phyloP scores from a whole-genome alignment of 2,329 filamentous ascomycete species.

The Ophiostoma piceae region DNA sequence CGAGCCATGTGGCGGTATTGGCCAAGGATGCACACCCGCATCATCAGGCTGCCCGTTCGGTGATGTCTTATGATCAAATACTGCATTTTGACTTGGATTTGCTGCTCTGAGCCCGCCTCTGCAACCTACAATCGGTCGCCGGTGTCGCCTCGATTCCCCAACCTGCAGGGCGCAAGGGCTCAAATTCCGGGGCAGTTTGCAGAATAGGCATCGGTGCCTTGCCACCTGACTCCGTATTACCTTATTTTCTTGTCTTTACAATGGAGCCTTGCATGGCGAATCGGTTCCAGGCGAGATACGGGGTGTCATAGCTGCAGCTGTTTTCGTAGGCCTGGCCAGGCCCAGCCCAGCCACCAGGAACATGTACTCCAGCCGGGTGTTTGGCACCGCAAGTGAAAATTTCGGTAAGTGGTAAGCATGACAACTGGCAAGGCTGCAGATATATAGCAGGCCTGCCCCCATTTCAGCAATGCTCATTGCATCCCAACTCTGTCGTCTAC shows the following conservation, averaged over 20 bases:
- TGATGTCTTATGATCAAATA: background rate
- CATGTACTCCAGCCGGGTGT: background rate
- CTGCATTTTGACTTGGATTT: background rate
- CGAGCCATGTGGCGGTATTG: background rate
- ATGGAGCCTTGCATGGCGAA: background rate
- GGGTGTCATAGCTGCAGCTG: background rate
- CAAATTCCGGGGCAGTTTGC: no score
- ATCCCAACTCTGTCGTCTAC: background rate
- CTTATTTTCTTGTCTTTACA: background rate
- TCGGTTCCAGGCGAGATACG: background rate
- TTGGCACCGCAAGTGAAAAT: background rate
- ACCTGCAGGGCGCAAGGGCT: no score
- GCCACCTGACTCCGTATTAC: no score
- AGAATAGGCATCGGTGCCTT: no score
- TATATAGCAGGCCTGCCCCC: background rate
- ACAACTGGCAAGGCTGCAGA: background rate
- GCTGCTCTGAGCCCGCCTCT: no score
- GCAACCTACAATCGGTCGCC: no score
- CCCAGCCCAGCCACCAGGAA: background rate
- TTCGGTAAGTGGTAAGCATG: background rate
- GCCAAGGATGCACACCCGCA: background rate
- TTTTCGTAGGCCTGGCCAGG: background rate
- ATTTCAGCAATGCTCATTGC: background rate
- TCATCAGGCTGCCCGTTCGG: background rate
- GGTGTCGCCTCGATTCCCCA: no score